Base-by-base conservation (phyloP, 2,329 filamentous ascomycete genomes). In the Biscogniauxia mediterranea region DNA sequence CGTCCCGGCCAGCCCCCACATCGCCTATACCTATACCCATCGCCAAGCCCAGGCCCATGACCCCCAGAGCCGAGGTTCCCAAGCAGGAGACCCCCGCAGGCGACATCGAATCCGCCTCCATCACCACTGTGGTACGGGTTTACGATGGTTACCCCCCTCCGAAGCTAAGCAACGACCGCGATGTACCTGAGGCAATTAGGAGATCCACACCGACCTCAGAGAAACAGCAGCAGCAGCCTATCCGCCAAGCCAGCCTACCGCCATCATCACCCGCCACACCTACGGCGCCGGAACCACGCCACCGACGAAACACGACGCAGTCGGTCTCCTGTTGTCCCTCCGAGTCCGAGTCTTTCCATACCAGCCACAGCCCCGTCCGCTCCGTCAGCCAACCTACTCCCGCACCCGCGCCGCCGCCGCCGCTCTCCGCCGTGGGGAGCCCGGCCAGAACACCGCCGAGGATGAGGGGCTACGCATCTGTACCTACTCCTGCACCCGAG, bases 281-380 rank as follows among this genome's bases (percentile, higher is more conserved):
- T 6, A 2, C 28, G 28, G 28, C 7, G 28, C 28, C 28, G 28
- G 28, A 32, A 7, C 25, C 57, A 23, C 67, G 64, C 23, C 65
- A 66, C 59, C 69, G 71, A 21, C 70, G 70, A 4, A 73, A 72
- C 26, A 72, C 70, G 20, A 61, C 69, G 38, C 69, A 73, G 49
- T 70, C 67, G 17, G 57, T 69, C 56, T 71, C 69, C 61, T 73
- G 68, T 54, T 23, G 23, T 5, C 23, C 23, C 23, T 64, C 70
- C 1, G 70, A 72, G 3, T 62, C 65, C 13, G 57, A 63, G 17
- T 57, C 64, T 59, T 63, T 67, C n/a, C 65, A 67, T 28, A 61
- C 53, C 25, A 73, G 68, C 54, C 68, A 55, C 21, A 73, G 69
- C 54, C 69, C 70, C 42, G 57, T 68, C 26, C 70, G 70, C 19